Evolutionary conservation across 768 basidiomycete species (phyloP).

Genomic region (Leucocoprinus sp.): DNA sequence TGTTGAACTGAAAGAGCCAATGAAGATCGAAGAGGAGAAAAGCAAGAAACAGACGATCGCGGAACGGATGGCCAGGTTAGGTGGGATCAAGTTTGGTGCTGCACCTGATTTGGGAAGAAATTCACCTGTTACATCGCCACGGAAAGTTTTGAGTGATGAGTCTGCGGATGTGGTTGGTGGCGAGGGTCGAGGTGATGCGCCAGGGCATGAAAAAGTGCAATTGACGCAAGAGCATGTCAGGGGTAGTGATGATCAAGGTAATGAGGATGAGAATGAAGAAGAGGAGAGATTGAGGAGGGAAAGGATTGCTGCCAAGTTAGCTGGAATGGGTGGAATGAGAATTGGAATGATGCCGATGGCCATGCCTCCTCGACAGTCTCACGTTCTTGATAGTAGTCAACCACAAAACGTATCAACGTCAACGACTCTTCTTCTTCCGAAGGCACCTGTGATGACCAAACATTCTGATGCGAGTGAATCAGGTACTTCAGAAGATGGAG

Average conservation of each 20-base stretch:
- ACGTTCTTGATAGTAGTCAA: conserved; percentile 17
- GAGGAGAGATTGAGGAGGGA: conserved; percentile 53
- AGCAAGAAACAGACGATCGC: conserved; percentile 66
- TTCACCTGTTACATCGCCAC: conserved; percentile 27
- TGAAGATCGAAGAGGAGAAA: conserved; percentile 33
- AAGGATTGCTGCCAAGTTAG: conserved; percentile 44
- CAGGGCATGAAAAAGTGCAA: conserved; percentile 28
- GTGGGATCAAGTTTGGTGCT: conserved; percentile 76
- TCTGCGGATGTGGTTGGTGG: no score
- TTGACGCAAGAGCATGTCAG: conserved; percentile 23
- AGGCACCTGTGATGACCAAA: conserved; percentile 14
- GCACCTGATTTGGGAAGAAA: conserved; percentile 26
- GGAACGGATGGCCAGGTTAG: conserved; percentile 91
- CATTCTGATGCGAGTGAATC: conserved; percentile 28
- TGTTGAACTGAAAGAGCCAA: conserved; percentile 11
- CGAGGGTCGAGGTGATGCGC: conserved; percentile 4
- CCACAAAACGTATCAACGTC: no score
- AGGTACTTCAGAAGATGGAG: conserved; percentile 54
- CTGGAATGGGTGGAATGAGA: conserved; percentile 49
- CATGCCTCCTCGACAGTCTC: conserved; percentile 24
- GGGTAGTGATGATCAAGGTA: conserved; percentile 13
- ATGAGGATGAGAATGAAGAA: conserved; percentile 39
- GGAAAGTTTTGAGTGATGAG: conserved; percentile 9
- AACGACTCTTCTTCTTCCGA: no score
- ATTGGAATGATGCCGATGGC: conserved; percentile 48